Conservation (phyloP, 805 yeast genomes). For the Ogataea henricii region DNA sequence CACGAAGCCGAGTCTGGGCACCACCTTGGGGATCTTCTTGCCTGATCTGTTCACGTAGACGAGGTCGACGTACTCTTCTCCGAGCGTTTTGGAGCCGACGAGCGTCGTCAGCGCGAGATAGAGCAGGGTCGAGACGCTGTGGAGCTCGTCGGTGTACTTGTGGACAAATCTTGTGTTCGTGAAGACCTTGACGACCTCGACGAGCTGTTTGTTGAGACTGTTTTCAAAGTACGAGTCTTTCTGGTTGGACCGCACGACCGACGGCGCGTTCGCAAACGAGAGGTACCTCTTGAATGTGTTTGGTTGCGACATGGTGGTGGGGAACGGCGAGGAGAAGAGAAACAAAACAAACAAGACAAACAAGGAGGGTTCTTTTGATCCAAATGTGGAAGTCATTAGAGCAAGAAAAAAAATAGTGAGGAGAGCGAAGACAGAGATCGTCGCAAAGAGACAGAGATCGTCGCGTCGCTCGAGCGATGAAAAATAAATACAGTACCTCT, state of each 20-base stretch:
- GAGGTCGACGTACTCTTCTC: slow-evolving; percentile 92
- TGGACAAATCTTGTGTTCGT: slow-evolving; percentile 69
- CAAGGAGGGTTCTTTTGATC: neutral
- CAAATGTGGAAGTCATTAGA: slow-evolving; percentile 6
- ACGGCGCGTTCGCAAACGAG: slow-evolving; percentile 84
- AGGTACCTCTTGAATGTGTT: slow-evolving; percentile 30
- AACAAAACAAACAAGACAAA: neutral
- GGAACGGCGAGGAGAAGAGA: neutral
- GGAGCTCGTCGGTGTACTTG: slow-evolving; percentile 60
- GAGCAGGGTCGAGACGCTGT: slow-evolving; percentile 55
- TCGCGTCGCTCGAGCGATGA: neutral
- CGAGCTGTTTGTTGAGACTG: slow-evolving; percentile 53
- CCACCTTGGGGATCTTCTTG: slow-evolving; percentile 43
- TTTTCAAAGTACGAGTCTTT: slow-evolving; percentile 78
- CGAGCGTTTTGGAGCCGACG: slow-evolving; percentile 77
- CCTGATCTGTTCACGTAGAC: slow-evolving; percentile 62
- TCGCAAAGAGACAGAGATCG: too few relatives aligned
- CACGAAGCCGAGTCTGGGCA: slow-evolving; percentile 59
- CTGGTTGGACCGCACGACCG: slow-evolving; percentile 89
- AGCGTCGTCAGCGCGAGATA: slow-evolving; percentile 79
- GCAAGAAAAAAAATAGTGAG: neutral
- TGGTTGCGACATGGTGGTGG: neutral
- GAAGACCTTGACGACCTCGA: slow-evolving; percentile 54
- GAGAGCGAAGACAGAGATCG: too few relatives aligned
- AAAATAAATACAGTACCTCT: neutral